Conservation (phyloP, 306 rosid genomes). For the Trifolium fragiferum region DNA sequence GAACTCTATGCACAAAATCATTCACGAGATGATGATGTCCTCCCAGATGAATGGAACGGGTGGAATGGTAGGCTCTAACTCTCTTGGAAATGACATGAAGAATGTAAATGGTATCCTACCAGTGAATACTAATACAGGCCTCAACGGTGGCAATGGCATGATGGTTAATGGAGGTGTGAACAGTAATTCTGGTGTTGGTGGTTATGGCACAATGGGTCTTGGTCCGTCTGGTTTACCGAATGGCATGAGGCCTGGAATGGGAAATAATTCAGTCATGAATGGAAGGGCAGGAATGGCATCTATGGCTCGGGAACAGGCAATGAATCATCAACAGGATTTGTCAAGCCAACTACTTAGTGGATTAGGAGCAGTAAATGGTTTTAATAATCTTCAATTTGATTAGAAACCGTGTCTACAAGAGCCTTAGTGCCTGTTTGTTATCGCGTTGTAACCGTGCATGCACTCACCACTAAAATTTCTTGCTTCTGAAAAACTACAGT, state of each 20-base stretch:
- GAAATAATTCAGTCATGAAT: slow-evolving; percentile 78
- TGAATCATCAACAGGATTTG: slow-evolving; percentile 87
- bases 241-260: slow-evolving; percentile 79
- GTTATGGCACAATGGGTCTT: slow-evolving; percentile 73
- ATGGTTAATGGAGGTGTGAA: slow-evolving; percentile 67
- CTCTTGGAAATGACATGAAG: slow-evolving; percentile 75
- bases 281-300: slow-evolving; percentile 83
- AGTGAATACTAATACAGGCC: slow-evolving; percentile 54
- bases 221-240: slow-evolving; percentile 74
- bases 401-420: slow-evolving; percentile 81
- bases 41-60: slow-evolving; percentile 66
- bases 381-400: slow-evolving; percentile 83
- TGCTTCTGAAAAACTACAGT: slow-evolving; percentile 10
- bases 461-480: neutral
- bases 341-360: slow-evolving; percentile 90
- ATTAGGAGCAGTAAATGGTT: slow-evolving; percentile 85
- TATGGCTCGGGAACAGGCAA: slow-evolving; percentile 75
- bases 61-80: slow-evolving; percentile 57
- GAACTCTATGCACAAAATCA: slow-evolving; percentile 86
- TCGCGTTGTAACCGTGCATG: neutral
- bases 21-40: slow-evolving; percentile 81
- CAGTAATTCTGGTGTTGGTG: slow-evolving; percentile 66
- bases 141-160: slow-evolving; percentile 65
- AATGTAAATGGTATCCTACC: slow-evolving; percentile 74
- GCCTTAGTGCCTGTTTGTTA: slow-evolving; percentile 16